These are phyloP conservation scores for Boletellus ananas DNA, from an alignment of 768 basidiomycete genomes.

Conservation along the genomic window DNA sequence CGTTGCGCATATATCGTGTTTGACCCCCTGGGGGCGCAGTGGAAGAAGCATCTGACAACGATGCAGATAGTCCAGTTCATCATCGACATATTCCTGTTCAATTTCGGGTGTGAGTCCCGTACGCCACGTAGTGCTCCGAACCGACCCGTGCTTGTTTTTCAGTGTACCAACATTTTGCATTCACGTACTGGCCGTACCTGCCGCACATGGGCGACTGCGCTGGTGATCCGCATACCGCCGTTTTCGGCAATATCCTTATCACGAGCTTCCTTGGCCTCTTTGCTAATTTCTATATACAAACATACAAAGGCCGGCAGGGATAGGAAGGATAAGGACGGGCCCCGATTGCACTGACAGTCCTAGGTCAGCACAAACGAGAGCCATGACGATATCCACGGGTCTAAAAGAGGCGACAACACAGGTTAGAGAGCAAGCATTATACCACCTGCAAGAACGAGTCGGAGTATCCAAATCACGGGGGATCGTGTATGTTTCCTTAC, in stretches of 20 bases:
- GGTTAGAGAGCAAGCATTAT: too few relatives aligned
- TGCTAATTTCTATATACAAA: slow-evolving; percentile 23
- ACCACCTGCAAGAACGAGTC: too few relatives aligned
- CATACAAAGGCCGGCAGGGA: slow-evolving; percentile 3
- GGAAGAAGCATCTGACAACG: slow-evolving; percentile 26
- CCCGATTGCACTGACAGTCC: too few relatives aligned
- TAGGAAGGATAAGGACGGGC: not conserved
- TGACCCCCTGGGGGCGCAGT: slow-evolving; percentile 8
- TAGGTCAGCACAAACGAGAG: not conserved
- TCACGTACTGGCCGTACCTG: slow-evolving; percentile 23
- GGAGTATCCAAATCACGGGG: too few relatives aligned
- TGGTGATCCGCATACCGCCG: slow-evolving; percentile 17
- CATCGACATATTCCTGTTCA: slow-evolving; percentile 17
- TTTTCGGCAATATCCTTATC: slow-evolving; percentile 16
- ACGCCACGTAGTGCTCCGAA: too few relatives aligned
- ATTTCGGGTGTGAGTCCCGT: slow-evolving; percentile 22
- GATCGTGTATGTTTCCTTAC: not conserved
- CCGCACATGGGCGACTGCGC: slow-evolving; percentile 27
- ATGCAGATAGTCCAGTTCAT: slow-evolving; percentile 28
- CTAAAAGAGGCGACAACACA: too few relatives aligned
- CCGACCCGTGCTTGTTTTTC: not conserved
- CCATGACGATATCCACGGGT: not conserved
- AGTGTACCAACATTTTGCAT: slow-evolving; percentile 27
- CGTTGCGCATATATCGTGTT: not conserved
- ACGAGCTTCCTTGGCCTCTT: slow-evolving; percentile 23